These are phyloP conservation scores for Chaetomium cochliodes DNA, from an alignment of 495 filamentous ascomycete species.

Conservation along the genomic window DNA sequence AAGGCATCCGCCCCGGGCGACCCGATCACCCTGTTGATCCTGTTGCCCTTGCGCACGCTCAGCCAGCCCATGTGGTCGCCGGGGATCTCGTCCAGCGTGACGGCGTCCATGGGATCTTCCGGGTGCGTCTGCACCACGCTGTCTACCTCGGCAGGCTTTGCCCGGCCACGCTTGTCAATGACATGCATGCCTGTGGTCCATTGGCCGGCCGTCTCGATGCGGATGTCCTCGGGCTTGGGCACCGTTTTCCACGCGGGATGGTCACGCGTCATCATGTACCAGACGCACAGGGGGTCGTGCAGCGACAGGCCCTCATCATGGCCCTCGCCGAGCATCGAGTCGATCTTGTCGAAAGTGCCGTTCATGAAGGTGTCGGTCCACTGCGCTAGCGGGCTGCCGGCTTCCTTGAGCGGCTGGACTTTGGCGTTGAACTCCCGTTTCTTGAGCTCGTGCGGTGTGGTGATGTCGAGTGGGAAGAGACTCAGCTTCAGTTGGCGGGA, in stretches of 20 bases:
- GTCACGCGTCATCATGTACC: conserved; percentile 70
- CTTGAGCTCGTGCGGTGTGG: conserved; percentile 67
- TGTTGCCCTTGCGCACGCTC: conserved; percentile 66
- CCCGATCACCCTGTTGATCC: conserved; percentile 66
- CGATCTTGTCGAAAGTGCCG: conserved; percentile 74
- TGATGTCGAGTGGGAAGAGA: conserved; percentile 88
- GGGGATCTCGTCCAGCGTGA: conserved; percentile 39
- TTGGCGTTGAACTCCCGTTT: conserved; percentile 57
- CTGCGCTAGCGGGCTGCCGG: conserved; percentile 73
- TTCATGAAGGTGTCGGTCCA: conserved; percentile 78
- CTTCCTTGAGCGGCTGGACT: conserved; percentile 47
- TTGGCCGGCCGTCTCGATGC: conserved; percentile 83
- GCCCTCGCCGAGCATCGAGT: conserved; percentile 56
- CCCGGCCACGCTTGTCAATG: conserved; percentile 66
- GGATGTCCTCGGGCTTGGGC: conserved; percentile 63
- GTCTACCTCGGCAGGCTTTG: conserved; percentile 53
- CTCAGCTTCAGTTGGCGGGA: conserved; percentile 67
- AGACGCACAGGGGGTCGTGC: conserved; percentile 87
- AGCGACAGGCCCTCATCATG: conserved; percentile 62
- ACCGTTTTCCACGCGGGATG: conserved; percentile 52
- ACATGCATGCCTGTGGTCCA: conserved; percentile 94
- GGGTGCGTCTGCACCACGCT: conserved; percentile 46
- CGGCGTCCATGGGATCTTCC: conserved; percentile 34
- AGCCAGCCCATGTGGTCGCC: conserved; percentile 75
- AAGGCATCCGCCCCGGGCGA: conserved; percentile 56